These are phyloP conservation scores for Suillus luteus DNA, from an alignment of 768 basidiomycete species.

Conservation along the genomic window DNA sequence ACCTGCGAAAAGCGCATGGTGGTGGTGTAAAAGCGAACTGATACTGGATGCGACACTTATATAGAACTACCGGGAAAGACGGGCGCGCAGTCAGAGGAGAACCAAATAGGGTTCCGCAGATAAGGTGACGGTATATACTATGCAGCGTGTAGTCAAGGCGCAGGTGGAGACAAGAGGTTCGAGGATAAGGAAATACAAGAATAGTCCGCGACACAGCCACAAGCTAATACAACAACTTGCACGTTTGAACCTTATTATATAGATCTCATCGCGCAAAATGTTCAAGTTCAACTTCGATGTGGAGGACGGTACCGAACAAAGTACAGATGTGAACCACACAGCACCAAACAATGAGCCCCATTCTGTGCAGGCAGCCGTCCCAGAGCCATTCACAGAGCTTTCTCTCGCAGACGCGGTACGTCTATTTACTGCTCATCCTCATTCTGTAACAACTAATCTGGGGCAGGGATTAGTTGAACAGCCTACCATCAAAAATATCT, in stretches of 20 bases:
- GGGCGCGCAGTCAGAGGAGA: neutral
- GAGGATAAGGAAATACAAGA: conserved; percentile 5
- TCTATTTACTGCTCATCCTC: conserved; percentile 10
- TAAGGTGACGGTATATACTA: neutral
- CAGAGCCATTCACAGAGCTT: conserved; percentile 31
- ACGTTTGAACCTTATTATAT: neutral
- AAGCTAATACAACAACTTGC: neutral
- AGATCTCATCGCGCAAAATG: conserved; percentile 35
- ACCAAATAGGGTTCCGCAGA: neutral
- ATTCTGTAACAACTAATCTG: conserved; percentile 11
- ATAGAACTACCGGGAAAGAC: neutral
- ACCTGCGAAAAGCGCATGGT: conserved; percentile 24
- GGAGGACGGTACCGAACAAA: conserved; percentile 31
- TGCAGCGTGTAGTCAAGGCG: neutral
- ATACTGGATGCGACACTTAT: neutral
- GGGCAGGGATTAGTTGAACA: conserved; percentile 53
- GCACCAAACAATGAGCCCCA: conserved; percentile 8
- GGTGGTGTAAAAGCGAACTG: conserved; percentile 9
- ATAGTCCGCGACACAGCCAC: neutral
- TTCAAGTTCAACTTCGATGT: conserved; percentile 59
- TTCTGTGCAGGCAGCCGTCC: conserved; percentile 8
- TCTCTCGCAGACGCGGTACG: conserved; percentile 35
- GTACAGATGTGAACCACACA: conserved; percentile 15
- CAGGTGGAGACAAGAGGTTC: neutral
- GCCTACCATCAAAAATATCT: conserved; percentile 73